Conservation (phyloP, 805 yeast genomes). For the Saturnispora zaruensis region DNA sequence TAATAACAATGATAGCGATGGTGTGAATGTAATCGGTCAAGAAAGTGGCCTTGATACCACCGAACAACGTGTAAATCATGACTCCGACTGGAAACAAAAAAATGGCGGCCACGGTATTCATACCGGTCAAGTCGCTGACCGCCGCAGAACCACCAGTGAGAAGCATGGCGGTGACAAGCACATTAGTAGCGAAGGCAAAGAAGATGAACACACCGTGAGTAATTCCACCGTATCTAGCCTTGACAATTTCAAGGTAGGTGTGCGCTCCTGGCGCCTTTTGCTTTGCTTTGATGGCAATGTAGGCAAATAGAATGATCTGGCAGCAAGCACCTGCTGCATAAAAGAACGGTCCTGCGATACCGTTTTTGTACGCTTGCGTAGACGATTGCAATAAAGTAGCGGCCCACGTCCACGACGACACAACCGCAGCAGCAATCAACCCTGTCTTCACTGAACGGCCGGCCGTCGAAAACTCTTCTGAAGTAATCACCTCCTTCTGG, state of each 20-base stretch:
- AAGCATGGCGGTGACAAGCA: conserved; percentile 87
- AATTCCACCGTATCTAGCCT: conserved; percentile 67
- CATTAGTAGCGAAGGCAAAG: conserved; percentile 81
- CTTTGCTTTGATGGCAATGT: conserved; percentile 81
- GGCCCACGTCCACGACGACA: conserved; percentile 93
- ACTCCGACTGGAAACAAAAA: conserved; percentile 78
- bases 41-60: conserved; percentile 79
- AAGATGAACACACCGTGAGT: conserved; percentile 66
- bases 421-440: conserved; percentile 82
- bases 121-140: conserved; percentile 70
- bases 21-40: conserved; percentile 77
- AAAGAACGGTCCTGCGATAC: conserved; percentile 67
- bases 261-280: conserved; percentile 88
- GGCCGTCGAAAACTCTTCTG: conserved; percentile 91
- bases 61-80: conserved; percentile 63
- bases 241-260: conserved; percentile 79
- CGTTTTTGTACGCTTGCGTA: conserved; percentile 69
- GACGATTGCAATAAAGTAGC: conserved; percentile 69
- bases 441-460: conserved; percentile 84
- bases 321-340: conserved; percentile 91
- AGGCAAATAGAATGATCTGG: conserved; percentile 79
- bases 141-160: conserved; percentile 87
- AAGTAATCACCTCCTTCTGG: conserved; percentile 78
- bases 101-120: conserved; percentile 70
- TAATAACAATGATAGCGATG: conserved; percentile 65